Conservation (phyloP, 345 rosid genomes). For the Syzygium jambos region DNA sequence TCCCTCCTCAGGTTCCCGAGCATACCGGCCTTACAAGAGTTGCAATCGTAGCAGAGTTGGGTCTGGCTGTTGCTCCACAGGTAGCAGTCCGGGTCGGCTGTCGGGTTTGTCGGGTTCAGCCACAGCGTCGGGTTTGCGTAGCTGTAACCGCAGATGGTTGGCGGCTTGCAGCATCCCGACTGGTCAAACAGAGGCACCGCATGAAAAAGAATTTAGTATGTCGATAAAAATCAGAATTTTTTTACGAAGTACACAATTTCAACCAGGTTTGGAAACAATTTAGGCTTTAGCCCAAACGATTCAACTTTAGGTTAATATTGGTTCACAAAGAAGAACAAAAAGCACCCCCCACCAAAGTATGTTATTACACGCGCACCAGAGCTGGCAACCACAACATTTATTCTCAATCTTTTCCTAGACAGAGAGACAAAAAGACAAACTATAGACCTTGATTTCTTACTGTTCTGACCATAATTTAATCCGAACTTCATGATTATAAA, state of each 20-base stretch:
- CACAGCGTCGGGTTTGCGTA: constrained; percentile 75
- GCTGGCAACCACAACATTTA: neutral
- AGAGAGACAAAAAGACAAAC: neutral
- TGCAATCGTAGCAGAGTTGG: constrained; percentile 80
- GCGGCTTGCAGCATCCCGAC: constrained; percentile 98
- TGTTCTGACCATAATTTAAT: neutral
- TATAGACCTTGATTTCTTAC: neutral
- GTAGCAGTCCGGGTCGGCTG: constrained; percentile 71
- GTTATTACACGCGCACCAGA: neutral
- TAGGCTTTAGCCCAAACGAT: neutral
- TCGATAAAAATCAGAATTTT: neutral
- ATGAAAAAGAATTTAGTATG: neutral
- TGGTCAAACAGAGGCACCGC: neutral
- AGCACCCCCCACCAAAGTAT: neutral
- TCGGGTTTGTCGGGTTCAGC: constrained; percentile 66
- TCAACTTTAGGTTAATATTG: neutral
- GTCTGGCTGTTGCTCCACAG: constrained; percentile 78
- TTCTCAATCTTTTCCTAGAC: neutral
- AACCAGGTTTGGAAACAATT: neutral
- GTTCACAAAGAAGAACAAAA: neutral
- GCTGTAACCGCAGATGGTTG: constrained; percentile 68
- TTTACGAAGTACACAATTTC: neutral
- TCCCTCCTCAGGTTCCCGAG: constrained; percentile 72
- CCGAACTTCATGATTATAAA: neutral
- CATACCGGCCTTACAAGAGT: constrained; percentile 83